Evolutionary conservation across 129 eudicot genomes (phyloP), one percentile per base, ranked within the genome.

Genomic region (Mikania micrantha): DNA sequence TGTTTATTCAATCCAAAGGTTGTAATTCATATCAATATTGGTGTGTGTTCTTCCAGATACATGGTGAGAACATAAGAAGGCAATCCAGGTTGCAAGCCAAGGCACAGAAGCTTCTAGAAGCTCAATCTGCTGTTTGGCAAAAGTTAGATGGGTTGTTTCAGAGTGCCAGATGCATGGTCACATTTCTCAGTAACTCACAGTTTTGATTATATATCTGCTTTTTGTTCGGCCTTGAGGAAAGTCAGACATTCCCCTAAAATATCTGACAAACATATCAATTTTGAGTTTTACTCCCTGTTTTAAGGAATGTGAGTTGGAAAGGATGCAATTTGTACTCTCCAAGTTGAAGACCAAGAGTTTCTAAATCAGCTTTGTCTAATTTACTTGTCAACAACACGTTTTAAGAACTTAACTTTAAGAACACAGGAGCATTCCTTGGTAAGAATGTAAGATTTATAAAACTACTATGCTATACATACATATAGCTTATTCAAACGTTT

Each of bases 151-250:
- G 76, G 10, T 67, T 85, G 62, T 88, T 91, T 81, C 96, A 88
- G 72, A 82, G 85, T 59, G 62, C 96, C 20, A 70, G 96, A 73
- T 91, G 97, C 70, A 84, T 85, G 88, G 82, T 91, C 52, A 50
- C 96, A 17, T 91, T 91, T 73, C 82, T 88, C 9, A 85, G 97
- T 35, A 85, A 91, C 70, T 83, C 97, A 28, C 96, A 91, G 76
- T 88, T 88, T 80, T 91, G 83, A 87, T 28, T 58, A 25, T 56
- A 56, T 1, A 24, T 7, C 2, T 0, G 19, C 3, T 56, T 7
- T 32, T 32, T 0, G 3, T 32, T 0, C 7, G 36, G 36, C 6
- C 36, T 32, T 1, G 36, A 32, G 36, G 36, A 32, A 32, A 32
- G 36, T 32, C 6, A 1, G 36, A 5, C 36, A 32, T 32, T 32